Evolutionary conservation across 2,329 filamentous ascomycete genomes (phyloP), one percentile per base, ranked within the genome.

Genomic region (Daldinia sp.): DNA sequence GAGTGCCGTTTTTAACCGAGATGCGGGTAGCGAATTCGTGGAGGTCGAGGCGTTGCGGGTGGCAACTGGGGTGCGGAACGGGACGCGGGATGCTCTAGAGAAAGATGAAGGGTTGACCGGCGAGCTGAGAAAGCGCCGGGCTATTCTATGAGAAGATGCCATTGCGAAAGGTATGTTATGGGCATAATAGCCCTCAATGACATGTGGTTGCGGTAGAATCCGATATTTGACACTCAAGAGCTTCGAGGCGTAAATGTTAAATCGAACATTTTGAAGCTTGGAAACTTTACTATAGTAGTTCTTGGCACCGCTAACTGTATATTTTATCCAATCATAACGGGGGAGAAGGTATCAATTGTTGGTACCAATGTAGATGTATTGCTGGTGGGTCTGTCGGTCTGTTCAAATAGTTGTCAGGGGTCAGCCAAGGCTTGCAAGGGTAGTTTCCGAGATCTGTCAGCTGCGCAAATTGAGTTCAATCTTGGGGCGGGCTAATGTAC

Each of bases 1-100:
- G 19, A 82, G 63, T 21, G 79, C 63, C 7, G 76, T 72, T 64
- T 79, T 81, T 48, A 76, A 58, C 25, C 74, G 70, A 37, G 77
- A 75, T 32, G 72, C 62, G 25, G 69, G 64, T n/a, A 59, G 64
- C 4, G 58, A 49, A 10, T 58, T 57, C 8, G 57, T 47, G 4
- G 63, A 58, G 29, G 68, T 70, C 32, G 69, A 71, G 19, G 66
- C 66, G 27, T 66, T 25, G 37, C 71, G 71, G 21, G 59, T 58
- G 15, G 60, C 54, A 15, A 63, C 56, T 58, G 57, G 69, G 19
- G 67, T 61, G 51, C 49, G 62, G n/a, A 68, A 47, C 29, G 58
- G 65, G 57, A 56, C 58, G 19, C 65, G 56, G 39, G 59, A 54
- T 58, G 61, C 68, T 64, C 66, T 56, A 6, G 63, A 59, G 27